phyloP scores from a whole-genome alignment of 305 asterid species.

The Fraxinus paxiana region DNA sequence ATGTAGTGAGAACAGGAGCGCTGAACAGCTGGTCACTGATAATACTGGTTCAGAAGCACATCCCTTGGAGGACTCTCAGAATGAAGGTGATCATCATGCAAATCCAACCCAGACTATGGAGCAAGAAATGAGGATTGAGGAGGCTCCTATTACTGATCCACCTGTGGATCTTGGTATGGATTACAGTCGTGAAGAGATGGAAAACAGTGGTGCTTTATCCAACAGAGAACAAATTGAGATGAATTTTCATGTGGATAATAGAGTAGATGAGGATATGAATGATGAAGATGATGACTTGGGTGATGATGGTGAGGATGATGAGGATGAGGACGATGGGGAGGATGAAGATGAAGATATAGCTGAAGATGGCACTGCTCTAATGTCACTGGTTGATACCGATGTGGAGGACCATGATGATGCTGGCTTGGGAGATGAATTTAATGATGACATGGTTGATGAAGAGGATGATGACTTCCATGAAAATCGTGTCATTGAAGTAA shows the following conservation, averaged over 20 bases:
- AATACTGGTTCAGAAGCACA: conserved; percentile 45
- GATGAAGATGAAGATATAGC: conserved; percentile 95
- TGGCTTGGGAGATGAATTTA: conserved; percentile 87
- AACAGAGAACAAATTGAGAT: conserved; percentile 70
- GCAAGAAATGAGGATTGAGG: conserved; percentile 81
- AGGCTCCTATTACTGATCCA: conserved; percentile 52
- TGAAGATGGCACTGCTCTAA: conserved; percentile 83
- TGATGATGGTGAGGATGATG: conserved; percentile 92
- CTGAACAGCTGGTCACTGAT: conserved; percentile 34
- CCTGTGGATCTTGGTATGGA: conserved; percentile 71
- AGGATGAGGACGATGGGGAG: conserved; percentile 70
- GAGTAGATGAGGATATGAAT: conserved; percentile 81
- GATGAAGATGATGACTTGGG: conserved; percentile 97
- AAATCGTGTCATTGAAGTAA: conserved; percentile 93
- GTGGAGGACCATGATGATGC: conserved; percentile 94
- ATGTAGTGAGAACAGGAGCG: conserved; percentile 44
- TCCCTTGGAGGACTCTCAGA: conserved; percentile 39
- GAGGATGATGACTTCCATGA: conserved; percentile 97
- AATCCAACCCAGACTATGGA: conserved; percentile 32
- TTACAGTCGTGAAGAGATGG: conserved; percentile 85
- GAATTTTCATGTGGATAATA: conserved; percentile 77
- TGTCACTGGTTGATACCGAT: conserved; percentile 98
- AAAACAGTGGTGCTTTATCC: conserved; percentile 60
- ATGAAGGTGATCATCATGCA: conserved; percentile 46
- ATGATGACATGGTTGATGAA: conserved; percentile 98